Conservation (phyloP, 2,329 filamentous ascomycete species). For the Dothistroma pini region DNA sequence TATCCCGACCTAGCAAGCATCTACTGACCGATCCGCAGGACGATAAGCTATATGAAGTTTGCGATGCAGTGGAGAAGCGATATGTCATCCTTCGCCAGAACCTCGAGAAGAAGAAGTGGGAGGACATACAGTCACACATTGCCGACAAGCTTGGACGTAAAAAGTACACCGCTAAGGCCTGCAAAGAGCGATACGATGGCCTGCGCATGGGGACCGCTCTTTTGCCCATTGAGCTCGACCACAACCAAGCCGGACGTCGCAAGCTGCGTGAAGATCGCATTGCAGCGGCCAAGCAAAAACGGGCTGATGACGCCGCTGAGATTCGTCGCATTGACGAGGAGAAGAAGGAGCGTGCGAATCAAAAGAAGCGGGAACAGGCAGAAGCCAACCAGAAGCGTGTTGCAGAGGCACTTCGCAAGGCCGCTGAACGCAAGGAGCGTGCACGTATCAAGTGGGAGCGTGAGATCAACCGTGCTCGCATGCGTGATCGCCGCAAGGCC, state of each 20-base stretch:
- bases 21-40: conserved; percentile 37
- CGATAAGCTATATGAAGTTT: conserved; percentile 40
- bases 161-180: conserved; percentile 48
- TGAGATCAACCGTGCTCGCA: conserved; percentile 8
- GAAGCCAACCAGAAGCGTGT: conserved; percentile 13
- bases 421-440: conserved; percentile 14
- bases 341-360: conserved; percentile 17
- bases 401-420: conserved; percentile 11
- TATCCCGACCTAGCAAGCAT: not conserved
- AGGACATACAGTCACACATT: conserved; percentile 33
- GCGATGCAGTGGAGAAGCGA: conserved; percentile 42
- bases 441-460: conserved; percentile 19
- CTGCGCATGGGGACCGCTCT: conserved; percentile 43
- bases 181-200: conserved; percentile 42
- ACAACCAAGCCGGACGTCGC: conserved; percentile 39
- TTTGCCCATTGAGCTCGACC: conserved; percentile 43
- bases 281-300: conserved; percentile 25
- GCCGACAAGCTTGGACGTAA: conserved; percentile 37
- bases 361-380: conserved; percentile 17
- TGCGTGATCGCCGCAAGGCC: conserved; percentile 8
- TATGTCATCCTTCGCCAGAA: conserved; percentile 40
- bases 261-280: conserved; percentile 33
- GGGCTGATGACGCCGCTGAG: conserved; percentile 14
- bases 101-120: conserved; percentile 44
- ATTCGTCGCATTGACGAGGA: conserved; percentile 11